phyloP scores from a whole-genome alignment of 2,329 filamentous ascomycete genomes.

The Fusarium neocosmosporiellum region DNA sequence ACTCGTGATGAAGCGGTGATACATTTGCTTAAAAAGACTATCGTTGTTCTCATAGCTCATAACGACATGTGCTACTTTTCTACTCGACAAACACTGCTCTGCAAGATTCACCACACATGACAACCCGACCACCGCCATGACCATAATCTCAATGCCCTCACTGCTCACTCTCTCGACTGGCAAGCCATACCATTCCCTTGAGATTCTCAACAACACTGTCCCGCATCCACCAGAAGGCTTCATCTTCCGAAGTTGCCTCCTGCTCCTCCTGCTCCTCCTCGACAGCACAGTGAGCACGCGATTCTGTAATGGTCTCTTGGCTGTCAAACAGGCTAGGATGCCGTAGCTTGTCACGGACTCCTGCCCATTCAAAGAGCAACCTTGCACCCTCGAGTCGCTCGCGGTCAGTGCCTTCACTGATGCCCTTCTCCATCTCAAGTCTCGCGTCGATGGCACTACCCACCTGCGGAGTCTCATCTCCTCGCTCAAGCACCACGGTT shows the following conservation, averaged over 20 bases:
- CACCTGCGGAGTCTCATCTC: conserved; percentile 59
- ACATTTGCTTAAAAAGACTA: neutral
- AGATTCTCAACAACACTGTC: conserved; percentile 66
- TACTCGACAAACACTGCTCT: neutral
- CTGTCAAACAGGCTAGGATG: conserved; percentile 46
- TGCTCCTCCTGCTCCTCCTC: conserved; percentile 36
- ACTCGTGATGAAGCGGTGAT: neutral
- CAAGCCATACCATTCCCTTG: conserved; percentile 66
- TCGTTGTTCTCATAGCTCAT: conserved; percentile 35
- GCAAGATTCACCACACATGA: neutral
- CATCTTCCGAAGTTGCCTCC: conserved; percentile 39
- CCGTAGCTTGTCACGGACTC: conserved; percentile 54
- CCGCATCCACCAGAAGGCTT: conserved; percentile 64
- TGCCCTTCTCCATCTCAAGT: conserved; percentile 70
- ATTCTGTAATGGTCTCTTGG: conserved; percentile 48
- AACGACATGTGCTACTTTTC: conserved; percentile 19
- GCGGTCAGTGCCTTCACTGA: conserved; percentile 54
- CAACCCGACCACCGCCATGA: neutral
- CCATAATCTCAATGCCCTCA: conserved; percentile 17
- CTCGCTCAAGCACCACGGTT: conserved; percentile 67
- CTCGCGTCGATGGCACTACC: conserved; percentile 75
- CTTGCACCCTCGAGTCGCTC: conserved; percentile 60
- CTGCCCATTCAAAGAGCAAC: conserved; percentile 68
- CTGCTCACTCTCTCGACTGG: conserved; percentile 51
- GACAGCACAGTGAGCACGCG: conserved; percentile 25